phyloP scores from a whole-genome alignment of 2,329 filamentous ascomycete genomes.

The Fusarium annulatum region DNA sequence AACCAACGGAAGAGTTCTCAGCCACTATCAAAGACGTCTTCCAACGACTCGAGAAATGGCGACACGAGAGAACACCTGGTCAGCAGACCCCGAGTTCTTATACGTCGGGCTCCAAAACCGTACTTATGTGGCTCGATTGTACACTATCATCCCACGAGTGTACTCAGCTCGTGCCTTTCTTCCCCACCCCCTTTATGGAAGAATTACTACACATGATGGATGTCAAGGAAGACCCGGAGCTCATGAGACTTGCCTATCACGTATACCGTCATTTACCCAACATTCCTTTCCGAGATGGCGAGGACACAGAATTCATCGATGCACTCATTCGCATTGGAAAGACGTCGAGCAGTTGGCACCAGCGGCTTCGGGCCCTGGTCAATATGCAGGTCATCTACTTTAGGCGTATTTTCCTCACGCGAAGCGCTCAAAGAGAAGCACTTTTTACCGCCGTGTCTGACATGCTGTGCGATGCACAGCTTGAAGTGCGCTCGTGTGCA shows the following conservation, averaged over 20 bases:
- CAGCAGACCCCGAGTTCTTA: conserved; percentile 95
- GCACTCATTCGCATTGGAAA: conserved; percentile 89
- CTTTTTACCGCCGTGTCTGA: conserved; percentile 94
- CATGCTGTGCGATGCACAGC: conserved; percentile 91
- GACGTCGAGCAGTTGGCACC: conserved; percentile 90
- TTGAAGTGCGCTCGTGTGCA: conserved; percentile 95
- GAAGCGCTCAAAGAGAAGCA: conserved; percentile 76
- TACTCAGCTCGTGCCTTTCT: conserved; percentile 89
- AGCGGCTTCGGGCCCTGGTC: conserved; percentile 91
- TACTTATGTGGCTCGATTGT: conserved; percentile 92
- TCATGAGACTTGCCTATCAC: conserved; percentile 93
- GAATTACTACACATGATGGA: conserved; percentile 99
- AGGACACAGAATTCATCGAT: conserved; percentile 85
- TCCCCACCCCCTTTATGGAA: conserved; percentile 88
- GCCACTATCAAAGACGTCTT: conserved; percentile 81
- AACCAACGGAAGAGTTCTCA: conserved; percentile 78
- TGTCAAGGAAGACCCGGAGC: conserved; percentile 96
- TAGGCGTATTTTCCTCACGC: conserved; percentile 90
- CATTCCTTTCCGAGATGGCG: conserved; percentile 88
- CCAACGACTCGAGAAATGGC: conserved; percentile 84
- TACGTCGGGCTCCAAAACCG: conserved; percentile 95
- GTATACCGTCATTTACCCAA: conserved; percentile 97
- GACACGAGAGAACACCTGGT: conserved; percentile 82
- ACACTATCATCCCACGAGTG: conserved; percentile 93
- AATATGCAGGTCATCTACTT: conserved; percentile 99